These are phyloP conservation scores for Phylloporus rhodoxanthus DNA, from an alignment of 768 basidiomycete genomes.

Conservation along the genomic window DNA sequence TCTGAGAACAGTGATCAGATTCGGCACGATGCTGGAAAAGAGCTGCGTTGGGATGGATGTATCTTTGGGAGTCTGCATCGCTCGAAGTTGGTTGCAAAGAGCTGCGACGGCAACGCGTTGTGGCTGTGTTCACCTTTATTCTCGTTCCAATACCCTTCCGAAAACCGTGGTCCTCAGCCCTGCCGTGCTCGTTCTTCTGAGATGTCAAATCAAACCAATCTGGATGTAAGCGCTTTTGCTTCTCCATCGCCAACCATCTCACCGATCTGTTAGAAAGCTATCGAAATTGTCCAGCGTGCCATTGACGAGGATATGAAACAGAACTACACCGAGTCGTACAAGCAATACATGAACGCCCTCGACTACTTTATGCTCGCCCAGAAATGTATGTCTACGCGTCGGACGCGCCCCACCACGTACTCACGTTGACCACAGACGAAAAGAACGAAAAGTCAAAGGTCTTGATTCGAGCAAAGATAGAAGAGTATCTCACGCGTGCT, in stretches of 20 bases:
- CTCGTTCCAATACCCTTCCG: not conserved
- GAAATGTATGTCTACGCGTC: conserved; percentile 53
- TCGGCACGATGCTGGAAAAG: conserved; percentile 54
- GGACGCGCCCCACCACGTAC: not conserved
- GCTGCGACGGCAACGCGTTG: not conserved
- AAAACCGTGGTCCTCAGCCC: not conserved
- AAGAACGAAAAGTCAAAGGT: conserved; percentile 91
- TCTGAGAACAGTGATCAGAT: conserved; percentile 56
- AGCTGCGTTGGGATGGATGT: conserved; percentile 38
- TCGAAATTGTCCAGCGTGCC: conserved; percentile 87
- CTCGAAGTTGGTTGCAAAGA: not conserved
- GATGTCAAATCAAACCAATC: conserved; percentile 42
- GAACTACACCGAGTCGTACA: conserved; percentile 93
- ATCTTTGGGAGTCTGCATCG: conserved; percentile 7
- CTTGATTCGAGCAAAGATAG: conserved; percentile 82
- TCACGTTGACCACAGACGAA: conserved; percentile 43
- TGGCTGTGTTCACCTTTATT: conserved; percentile 14
- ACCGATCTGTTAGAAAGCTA: conserved; percentile 53
- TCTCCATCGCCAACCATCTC: conserved; percentile 4
- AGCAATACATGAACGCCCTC: conserved; percentile 88
- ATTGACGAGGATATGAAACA: conserved; percentile 91
- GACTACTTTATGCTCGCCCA: conserved; percentile 98
- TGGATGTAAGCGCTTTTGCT: conserved; percentile 38
- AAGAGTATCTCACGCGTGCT: conserved; percentile 86
- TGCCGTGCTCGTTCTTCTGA: not conserved